Percentiles rank a stretch among this genome's conserved stretches.
These are phyloP conservation scores for Globisporangium splendens DNA, from an alignment of 352 stramenopile species.

Conservation along the genomic window DNA sequence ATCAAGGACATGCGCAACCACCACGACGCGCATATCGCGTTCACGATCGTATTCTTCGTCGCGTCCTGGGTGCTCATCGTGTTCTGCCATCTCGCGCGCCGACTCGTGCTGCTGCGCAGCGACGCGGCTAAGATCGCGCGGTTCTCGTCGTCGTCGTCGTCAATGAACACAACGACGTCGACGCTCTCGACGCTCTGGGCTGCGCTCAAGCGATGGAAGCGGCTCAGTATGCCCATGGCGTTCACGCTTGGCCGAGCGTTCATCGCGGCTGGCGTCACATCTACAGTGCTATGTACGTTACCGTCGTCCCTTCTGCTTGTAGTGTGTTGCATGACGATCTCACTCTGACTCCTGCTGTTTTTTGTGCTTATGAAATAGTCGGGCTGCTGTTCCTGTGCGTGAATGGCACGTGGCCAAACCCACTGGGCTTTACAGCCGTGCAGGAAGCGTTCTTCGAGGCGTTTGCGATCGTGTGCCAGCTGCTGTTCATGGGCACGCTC, in stretches of 20 bases:
- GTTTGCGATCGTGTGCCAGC: conserved; percentile 79
- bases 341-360: no score
- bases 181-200: conserved; percentile 19
- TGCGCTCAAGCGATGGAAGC: conserved; percentile 48
- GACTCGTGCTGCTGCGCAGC: conserved; percentile 25
- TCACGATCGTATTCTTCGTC: conserved; percentile 78
- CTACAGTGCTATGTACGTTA: conserved; percentile 63
- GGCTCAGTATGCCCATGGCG: conserved; percentile 37
- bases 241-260: conserved; percentile 52
- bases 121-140: conserved; percentile 19
- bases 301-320: background rate
- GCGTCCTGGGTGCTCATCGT: conserved; percentile 66
- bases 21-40: conserved; percentile 69
- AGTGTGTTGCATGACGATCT: background rate
- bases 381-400: conserved; percentile 76
- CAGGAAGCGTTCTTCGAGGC: conserved; percentile 84
- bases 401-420: conserved; percentile 76
- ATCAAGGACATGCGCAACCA: conserved; percentile 74
- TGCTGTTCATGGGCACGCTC: conserved; percentile 86
- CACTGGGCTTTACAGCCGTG: conserved; percentile 70
- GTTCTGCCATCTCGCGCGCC: conserved; percentile 44
- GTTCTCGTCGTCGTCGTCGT: background rate
- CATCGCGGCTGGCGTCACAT: conserved; percentile 42
- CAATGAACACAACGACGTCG: background rate
- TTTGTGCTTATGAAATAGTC: conserved; percentile 28